Percentiles rank a stretch among this genome's conserved stretches.
Evolutionary conservation across 2,329 filamentous ascomycete species (phyloP).

Genomic region (Phialophora macrospora): DNA sequence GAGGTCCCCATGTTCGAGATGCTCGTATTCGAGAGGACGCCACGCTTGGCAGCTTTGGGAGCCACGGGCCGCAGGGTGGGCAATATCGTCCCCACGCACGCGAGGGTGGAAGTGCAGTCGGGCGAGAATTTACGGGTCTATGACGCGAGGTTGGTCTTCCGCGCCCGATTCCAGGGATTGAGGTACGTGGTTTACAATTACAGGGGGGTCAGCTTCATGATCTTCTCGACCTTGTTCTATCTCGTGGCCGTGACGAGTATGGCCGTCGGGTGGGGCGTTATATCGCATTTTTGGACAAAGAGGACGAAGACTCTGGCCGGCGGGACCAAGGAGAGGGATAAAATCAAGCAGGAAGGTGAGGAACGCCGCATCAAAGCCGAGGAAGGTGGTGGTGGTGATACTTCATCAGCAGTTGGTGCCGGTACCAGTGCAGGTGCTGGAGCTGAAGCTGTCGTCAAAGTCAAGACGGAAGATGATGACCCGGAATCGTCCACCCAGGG

Average conservation of each 20-base stretch:
- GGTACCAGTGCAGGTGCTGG: too few relatives aligned
- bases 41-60: slow-evolving; percentile 47
- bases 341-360: slow-evolving; percentile 15
- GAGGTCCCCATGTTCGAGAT: slow-evolving; percentile 74
- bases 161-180: slow-evolving; percentile 75
- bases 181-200: slow-evolving; percentile 85
- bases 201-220: slow-evolving; percentile 69
- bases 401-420: too few relatives aligned
- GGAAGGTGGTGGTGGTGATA: not conserved
- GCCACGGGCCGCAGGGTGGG: slow-evolving; percentile 17
- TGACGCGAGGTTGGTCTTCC: slow-evolving; percentile 68
- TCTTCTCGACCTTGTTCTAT: slow-evolving; percentile 78
- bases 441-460: slow-evolving; percentile 1
- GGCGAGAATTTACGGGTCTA: slow-evolving; percentile 68
- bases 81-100: slow-evolving; percentile 57
- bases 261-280: slow-evolving; percentile 65
- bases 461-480: slow-evolving; percentile 42
- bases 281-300: slow-evolving; percentile 45
- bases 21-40: slow-evolving; percentile 61
- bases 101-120: slow-evolving; percentile 72
- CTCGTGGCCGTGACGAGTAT: slow-evolving; percentile 71
- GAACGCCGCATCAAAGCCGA: slow-evolving; percentile 24
- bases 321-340: not conserved
- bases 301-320: not conserved
- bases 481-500: slow-evolving; percentile 14